These are phyloP conservation scores for Phytopythium vexans DNA, from an alignment of 352 stramenopile species.

Conservation along the genomic window DNA sequence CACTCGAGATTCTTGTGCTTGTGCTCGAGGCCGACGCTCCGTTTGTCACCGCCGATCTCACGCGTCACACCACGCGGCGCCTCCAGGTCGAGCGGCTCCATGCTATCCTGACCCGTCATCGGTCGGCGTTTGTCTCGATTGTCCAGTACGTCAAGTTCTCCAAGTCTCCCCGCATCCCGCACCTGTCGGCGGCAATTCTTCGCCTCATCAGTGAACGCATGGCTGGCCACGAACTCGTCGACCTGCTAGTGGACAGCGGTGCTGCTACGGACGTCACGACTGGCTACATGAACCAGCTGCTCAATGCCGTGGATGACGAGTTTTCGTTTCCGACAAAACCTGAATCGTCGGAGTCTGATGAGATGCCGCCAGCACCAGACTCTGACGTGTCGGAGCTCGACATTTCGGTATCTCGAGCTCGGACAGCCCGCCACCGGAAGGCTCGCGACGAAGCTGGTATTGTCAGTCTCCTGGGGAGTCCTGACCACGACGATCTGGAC, in stretches of 20 bases:
- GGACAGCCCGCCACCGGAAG: background rate
- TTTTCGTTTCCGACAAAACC: conserved; percentile 10
- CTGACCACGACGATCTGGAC: background rate
- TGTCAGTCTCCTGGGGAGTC: background rate
- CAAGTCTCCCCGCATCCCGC: conserved; percentile 66
- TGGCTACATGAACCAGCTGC: conserved; percentile 76
- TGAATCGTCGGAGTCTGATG: conserved; percentile 9
- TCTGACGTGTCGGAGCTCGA: conserved; percentile 8
- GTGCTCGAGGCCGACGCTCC: conserved; percentile 65
- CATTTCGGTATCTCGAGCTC: background rate
- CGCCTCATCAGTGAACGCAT: conserved; percentile 67
- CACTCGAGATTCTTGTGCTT: conserved; percentile 73
- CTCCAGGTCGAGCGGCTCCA: conserved; percentile 78
- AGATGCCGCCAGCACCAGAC: background rate
- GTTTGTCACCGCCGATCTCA: conserved; percentile 67
- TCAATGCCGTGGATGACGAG: conserved; percentile 40
- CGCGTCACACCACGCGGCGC: conserved; percentile 17
- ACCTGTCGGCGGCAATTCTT: conserved; percentile 68
- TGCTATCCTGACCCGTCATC: conserved; percentile 67
- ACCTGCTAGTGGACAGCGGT: conserved; percentile 66
- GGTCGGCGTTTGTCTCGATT: conserved; percentile 74
- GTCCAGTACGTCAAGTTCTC: conserved; percentile 85
- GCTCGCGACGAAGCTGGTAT: conserved; percentile 9
- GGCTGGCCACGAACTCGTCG: conserved; percentile 51
- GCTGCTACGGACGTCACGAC: conserved; percentile 63